phyloP scores from a whole-genome alignment of 805 yeast species.

The Yarrowia sp. region DNA sequence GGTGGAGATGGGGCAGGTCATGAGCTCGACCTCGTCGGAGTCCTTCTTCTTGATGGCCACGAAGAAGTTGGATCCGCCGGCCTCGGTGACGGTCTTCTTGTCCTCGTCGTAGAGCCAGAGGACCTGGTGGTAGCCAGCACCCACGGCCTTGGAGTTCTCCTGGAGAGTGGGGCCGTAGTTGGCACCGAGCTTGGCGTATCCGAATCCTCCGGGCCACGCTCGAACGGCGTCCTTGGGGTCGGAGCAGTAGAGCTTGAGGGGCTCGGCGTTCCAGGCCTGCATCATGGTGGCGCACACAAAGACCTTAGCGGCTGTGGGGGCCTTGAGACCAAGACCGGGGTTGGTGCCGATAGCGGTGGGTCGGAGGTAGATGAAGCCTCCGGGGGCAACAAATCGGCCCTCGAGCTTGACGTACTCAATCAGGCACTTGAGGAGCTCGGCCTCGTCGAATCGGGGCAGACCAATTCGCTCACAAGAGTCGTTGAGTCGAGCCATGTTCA shows the following conservation, averaged over 20 bases:
- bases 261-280: conserved; percentile 60
- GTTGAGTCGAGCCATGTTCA: conserved; percentile 90
- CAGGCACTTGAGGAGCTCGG: conserved; percentile 70
- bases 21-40: conserved; percentile 80
- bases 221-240: conserved; percentile 98
- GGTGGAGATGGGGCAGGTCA: conserved; percentile 95
- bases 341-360: conserved; percentile 96
- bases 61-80: conserved; percentile 96
- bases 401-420: conserved; percentile 76
- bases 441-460: conserved; percentile 79
- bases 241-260: conserved; percentile 94
- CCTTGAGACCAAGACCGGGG: conserved; percentile 79
- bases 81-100: conserved; percentile 77
- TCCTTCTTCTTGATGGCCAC: conserved; percentile 68
- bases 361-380: conserved; percentile 88
- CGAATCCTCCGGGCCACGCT: conserved; percentile 99
- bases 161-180: conserved; percentile 94
- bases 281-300: conserved; percentile 62
- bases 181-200: conserved; percentile 94
- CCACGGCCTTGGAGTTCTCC: conserved; percentile 88
- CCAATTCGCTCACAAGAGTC: conserved; percentile 84
- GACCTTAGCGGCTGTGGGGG: conserved; percentile 80
- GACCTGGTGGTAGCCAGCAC: conserved; percentile 91
- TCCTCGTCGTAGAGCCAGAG: conserved; percentile 94
- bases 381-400: conserved; percentile 76